Conservation (phyloP, 2,329 filamentous ascomycete genomes). For the Chaetomium sp. region DNA sequence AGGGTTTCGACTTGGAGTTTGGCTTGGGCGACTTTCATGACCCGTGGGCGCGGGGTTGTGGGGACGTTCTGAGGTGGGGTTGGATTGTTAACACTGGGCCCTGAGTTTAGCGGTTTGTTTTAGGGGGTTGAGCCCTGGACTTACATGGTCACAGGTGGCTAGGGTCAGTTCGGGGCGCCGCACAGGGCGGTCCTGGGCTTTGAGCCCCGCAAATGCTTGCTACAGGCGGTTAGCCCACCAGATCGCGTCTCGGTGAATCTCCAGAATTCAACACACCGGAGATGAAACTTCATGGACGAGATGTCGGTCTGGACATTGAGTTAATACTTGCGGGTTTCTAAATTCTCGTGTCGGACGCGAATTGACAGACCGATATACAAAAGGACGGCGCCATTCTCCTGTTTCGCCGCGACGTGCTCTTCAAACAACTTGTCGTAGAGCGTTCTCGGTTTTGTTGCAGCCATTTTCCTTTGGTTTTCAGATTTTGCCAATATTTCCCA, state of each 20-base stretch:
- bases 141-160: constrained; percentile 91
- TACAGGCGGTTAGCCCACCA: constrained; percentile 27
- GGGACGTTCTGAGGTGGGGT: constrained; percentile 68
- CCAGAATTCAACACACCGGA: constrained; percentile 54
- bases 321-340: too few relatives aligned
- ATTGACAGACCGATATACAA: constrained; percentile 64
- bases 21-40: constrained; percentile 92
- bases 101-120: neutral
- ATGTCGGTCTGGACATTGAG: constrained; percentile 57
- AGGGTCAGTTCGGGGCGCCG: constrained; percentile 94
- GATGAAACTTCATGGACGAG: constrained; percentile 98
- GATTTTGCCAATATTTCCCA: too few relatives aligned
- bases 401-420: constrained; percentile 90
- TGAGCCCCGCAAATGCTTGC: constrained; percentile 96
- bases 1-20: constrained; percentile 90
- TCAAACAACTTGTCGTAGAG: constrained; percentile 98
- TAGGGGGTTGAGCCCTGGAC: constrained; percentile 25
- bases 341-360: too few relatives aligned
- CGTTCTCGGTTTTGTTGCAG: constrained; percentile 54
- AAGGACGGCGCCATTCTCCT: constrained; percentile 84
- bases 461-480: too few relatives aligned
- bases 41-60: constrained; percentile 77
- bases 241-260: neutral
- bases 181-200: constrained; percentile 80
- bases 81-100: neutral